Conservation (phyloP, 106 monocot genomes). For the Platanthera guangdongensis region DNA sequence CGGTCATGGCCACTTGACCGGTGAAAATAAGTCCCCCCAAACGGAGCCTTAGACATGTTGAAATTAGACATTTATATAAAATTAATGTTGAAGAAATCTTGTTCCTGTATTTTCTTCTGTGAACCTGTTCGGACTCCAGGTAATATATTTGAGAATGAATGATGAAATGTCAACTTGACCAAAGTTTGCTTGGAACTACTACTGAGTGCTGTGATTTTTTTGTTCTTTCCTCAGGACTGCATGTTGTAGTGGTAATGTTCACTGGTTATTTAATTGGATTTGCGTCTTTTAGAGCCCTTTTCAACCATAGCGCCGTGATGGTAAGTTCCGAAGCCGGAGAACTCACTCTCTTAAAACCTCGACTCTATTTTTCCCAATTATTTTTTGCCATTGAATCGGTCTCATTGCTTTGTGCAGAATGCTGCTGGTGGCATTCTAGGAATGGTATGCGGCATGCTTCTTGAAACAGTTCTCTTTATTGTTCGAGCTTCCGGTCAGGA, state of each 20-base stretch:
- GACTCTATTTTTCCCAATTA: not conserved
- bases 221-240: conserved; percentile 36
- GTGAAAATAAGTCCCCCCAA: no score
- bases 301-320: conserved; percentile 48
- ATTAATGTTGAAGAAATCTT: no score
- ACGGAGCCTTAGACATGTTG: no score
- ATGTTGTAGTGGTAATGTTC: conserved; percentile 63
- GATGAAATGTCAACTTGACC: not conserved
- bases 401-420: conserved; percentile 26
- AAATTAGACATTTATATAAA: no score
- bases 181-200: not conserved
- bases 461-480: conserved; percentile 70
- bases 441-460: conserved; percentile 53
- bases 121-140: not conserved
- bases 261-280: conserved; percentile 65
- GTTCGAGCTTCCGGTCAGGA: conserved; percentile 38
- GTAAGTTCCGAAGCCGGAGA: conserved; percentile 16
- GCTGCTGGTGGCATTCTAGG: conserved; percentile 73
- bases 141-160: not conserved
- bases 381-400: not conserved
- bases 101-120: not conserved
- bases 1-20: no score
- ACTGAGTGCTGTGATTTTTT: not conserved
- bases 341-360: not conserved
- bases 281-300: conserved; percentile 62